Conservation (phyloP, 2,329 filamentous ascomycete genomes). For the Verticillium isaacii region DNA sequence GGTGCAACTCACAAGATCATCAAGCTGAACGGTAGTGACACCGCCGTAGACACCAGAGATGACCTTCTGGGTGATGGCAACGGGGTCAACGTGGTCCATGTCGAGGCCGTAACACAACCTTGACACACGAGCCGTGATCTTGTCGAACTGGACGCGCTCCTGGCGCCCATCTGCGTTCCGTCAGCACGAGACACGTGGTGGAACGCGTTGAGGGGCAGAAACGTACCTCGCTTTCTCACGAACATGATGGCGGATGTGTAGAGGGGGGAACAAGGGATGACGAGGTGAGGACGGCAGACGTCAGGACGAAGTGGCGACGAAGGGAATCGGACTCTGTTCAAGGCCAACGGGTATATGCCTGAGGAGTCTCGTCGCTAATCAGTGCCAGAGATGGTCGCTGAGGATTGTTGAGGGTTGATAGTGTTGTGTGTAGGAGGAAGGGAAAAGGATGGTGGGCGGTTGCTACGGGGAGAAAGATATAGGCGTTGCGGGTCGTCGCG, state of each 20-base stretch:
- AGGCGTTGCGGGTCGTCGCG: slow-evolving; percentile 19
- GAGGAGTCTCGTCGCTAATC: neutral
- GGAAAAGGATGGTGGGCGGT: slow-evolving; percentile 8
- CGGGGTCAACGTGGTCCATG: slow-evolving; percentile 89
- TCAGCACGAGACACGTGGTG: neutral
- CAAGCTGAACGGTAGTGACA: slow-evolving; percentile 92
- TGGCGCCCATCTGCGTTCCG: slow-evolving; percentile 80
- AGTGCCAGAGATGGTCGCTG: neutral
- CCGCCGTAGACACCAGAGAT: slow-evolving; percentile 99
- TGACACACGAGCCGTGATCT: slow-evolving; percentile 98
- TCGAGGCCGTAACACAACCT: slow-evolving; percentile 97
- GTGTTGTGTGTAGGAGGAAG: slow-evolving; percentile 9
- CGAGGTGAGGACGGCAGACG: slow-evolving; percentile 16
- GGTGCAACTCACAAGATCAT: slow-evolving; percentile 74
- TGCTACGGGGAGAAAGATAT: slow-evolving; percentile 3
- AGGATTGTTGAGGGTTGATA: neutral
- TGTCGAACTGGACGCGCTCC: slow-evolving; percentile 99
- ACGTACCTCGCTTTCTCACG: slow-evolving; percentile 59
- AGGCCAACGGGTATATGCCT: neutral
- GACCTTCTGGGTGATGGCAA: slow-evolving; percentile 98
- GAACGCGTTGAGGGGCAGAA: slow-evolving; percentile 4
- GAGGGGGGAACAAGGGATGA: slow-evolving; percentile 6
- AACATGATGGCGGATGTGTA: slow-evolving; percentile 43
- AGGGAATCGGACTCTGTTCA: neutral
- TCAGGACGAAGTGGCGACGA: neutral